Evolutionary conservation across 805 yeast species (phyloP).

Genomic region (Ogataea allantospora): DNA sequence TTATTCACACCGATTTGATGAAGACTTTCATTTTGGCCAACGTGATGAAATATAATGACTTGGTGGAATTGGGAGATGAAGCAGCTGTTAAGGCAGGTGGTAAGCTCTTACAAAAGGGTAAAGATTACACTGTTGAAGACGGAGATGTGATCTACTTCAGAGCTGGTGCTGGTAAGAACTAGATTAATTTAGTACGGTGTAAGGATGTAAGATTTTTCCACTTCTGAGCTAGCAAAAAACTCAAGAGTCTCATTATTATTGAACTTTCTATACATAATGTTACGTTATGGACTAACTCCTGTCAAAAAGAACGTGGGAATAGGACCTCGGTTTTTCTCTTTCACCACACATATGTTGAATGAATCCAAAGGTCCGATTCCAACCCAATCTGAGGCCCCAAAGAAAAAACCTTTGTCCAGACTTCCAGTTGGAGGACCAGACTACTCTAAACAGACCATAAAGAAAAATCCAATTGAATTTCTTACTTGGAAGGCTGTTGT

Average conservation of each 20-base stretch:
- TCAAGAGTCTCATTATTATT: not conserved
- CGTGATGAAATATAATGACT: conserved; percentile 66
- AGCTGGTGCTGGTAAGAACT: conserved; percentile 63
- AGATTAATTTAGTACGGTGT: conserved; percentile 5
- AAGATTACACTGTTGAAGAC: conserved; percentile 75
- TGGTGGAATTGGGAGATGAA: conserved; percentile 52
- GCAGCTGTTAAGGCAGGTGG: conserved; percentile 53
- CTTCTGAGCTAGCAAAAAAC: not conserved
- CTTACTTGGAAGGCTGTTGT: conserved; percentile 83
- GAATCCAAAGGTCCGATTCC: not conserved
- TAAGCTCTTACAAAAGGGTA: conserved; percentile 66
- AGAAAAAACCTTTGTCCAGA: conserved; percentile 69
- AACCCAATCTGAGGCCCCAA: conserved; percentile 2
- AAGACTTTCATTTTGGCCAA: conserved; percentile 79
- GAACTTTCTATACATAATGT: not conserved
- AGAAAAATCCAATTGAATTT: conserved; percentile 55
- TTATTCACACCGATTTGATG: conserved; percentile 82
- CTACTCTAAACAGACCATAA: conserved; percentile 30
- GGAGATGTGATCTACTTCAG: conserved; percentile 79
- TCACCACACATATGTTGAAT: not conserved
- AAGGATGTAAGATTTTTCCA: conserved; percentile 2
- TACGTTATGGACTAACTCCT: not conserved
- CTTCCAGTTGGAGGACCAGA: conserved; percentile 69
- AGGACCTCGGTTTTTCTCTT: not conserved
- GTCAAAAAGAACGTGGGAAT: not conserved